Evolutionary conservation across 441 rosid genomes (phyloP), one percentile per base, ranked within the genome.

Genomic region (Erysimum cheiri): DNA sequence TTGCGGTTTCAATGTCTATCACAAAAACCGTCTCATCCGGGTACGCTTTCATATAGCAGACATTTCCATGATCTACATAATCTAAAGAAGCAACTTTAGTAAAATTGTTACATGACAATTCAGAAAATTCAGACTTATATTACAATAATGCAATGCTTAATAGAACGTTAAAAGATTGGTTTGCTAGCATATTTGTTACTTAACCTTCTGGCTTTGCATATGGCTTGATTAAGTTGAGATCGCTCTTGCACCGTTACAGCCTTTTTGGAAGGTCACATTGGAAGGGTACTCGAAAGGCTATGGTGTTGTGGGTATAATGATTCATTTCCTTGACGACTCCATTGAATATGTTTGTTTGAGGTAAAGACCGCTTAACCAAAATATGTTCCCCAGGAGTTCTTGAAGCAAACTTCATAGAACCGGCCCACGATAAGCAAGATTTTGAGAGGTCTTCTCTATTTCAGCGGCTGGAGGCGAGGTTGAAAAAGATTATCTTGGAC

Each of bases 381-480:
- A 33, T 60, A 14, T 63, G 47, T 74, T 81, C 35, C n/a, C 9
- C 69, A 91, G 98, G 98, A 69, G 92, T 89, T 76, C 90, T 94
- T 71, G 97, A 94, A 84, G 98, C 90, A 65, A 87, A 94, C 82
- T 94, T 94, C 76, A 85, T 94, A 50, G 98, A 94, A 84, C 98
- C 98, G 2, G 97, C 98, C 8, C 98, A 94, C 78, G 93, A 94
- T 80, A 94, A 94, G 87, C 98, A 94, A 74, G 98, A 85, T 70
- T 94, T 94, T 71, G 98, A 94, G 86, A 87, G 97, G 77, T 93
- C 98, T n/a, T 77, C 93, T 26, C 64, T 91, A 36, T 93, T 72
- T 79, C 79, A 81, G 22, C 84, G 93, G 73, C 84, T 93, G 50
- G 97, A 93, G 79, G 46, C 81, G 61, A 89, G 53, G 77, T 87